Conservation (phyloP, 331 rosid genomes). For the Dryas integrifolia region DNA sequence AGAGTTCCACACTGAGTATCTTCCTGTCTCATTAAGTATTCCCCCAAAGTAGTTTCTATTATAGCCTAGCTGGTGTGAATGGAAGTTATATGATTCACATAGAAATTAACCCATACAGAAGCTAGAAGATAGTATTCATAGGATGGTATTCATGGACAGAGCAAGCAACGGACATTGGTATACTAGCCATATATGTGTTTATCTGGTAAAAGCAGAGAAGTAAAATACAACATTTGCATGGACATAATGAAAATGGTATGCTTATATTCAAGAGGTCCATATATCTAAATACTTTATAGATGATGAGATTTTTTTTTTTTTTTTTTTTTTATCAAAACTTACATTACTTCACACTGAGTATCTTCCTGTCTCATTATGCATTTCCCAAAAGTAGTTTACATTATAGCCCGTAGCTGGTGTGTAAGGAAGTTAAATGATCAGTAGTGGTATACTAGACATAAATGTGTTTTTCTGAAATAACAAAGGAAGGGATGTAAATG, state of each 20-base stretch:
- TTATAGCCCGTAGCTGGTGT: background rate
- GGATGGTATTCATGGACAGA: too few relatives aligned
- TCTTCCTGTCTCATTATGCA: background rate
- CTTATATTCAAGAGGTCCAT: background rate
- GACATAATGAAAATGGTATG: too few relatives aligned
- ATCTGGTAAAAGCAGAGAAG: too few relatives aligned
- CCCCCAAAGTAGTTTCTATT: too few relatives aligned
- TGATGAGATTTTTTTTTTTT: background rate
- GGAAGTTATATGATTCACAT: too few relatives aligned
- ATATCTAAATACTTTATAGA: background rate
- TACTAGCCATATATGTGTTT: too few relatives aligned
- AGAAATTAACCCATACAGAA: too few relatives aligned
- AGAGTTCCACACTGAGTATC: background rate
- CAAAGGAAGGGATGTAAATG: background rate
- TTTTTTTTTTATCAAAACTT: background rate
- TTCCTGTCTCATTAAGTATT: too few relatives aligned
- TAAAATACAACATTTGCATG: too few relatives aligned
- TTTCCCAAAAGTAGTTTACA: conserved; percentile 1
- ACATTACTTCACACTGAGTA: background rate
- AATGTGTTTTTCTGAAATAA: background rate
- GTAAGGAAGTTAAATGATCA: background rate
- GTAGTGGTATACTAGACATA: background rate
- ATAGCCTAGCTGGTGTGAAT: too few relatives aligned
- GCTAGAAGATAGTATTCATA: too few relatives aligned
- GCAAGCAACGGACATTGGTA: too few relatives aligned